Percentiles rank a stretch among this genome's conserved stretches.
Evolutionary conservation across 129 eudicot species (phyloP).

Genomic region (Ambrosia artemisiifolia): DNA sequence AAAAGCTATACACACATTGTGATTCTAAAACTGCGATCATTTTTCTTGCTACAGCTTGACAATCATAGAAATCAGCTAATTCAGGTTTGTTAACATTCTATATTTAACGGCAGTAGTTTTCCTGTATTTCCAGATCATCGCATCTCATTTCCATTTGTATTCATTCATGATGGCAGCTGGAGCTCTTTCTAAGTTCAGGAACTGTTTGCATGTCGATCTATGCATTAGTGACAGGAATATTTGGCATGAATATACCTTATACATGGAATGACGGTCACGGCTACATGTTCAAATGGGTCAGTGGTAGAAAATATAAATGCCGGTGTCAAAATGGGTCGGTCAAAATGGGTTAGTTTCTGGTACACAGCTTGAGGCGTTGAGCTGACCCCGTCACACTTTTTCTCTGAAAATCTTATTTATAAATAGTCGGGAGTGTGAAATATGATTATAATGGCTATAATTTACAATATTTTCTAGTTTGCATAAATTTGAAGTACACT

Average conservation of each 20-base stretch:
- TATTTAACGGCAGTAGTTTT: background rate
- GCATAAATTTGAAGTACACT: background rate
- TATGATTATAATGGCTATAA: no score
- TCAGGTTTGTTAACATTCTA: conserved; percentile 49
- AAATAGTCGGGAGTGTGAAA: background rate
- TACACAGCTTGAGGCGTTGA: background rate
- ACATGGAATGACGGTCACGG: conserved; percentile 68
- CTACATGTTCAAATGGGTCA: conserved; percentile 92
- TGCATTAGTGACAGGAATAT: conserved; percentile 69
- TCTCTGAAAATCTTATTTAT: background rate
- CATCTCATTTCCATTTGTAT: background rate
- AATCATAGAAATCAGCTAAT: conserved; percentile 97
- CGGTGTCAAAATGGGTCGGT: conserved; percentile 6
- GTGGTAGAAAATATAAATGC: conserved; percentile 4
- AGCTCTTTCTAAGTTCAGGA: conserved; percentile 82
- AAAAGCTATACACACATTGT: background rate
- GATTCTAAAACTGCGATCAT: conserved; percentile 10
- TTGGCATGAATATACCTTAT: conserved; percentile 92
- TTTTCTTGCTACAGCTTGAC: conserved; percentile 66
- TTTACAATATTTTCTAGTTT: no score
- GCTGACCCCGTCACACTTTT: background rate
- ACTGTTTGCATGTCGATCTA: conserved; percentile 70
- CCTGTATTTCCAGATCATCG: background rate
- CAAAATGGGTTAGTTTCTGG: background rate
- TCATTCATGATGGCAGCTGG: conserved; percentile 50